Evolutionary conservation across 805 yeast genomes (phyloP), one percentile per base, ranked within the genome.

Genomic region (Hanseniaspora guilliermondii): DNA sequence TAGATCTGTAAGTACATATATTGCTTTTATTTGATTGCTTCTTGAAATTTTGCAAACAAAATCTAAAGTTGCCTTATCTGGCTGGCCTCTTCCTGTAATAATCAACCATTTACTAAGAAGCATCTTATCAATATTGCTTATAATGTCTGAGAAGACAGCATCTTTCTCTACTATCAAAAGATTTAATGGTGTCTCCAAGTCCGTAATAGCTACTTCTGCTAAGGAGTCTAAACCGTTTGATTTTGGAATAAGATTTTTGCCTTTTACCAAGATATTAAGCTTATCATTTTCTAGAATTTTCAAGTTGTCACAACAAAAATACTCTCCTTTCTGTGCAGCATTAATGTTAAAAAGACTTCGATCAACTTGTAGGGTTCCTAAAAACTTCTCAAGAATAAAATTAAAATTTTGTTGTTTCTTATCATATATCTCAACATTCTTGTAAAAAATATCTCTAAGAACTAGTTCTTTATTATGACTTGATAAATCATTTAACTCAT

Each of bases 71-170:
- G 78, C 60, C 19, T 68, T 62, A 64, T 84, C 89, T 0, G 89
- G 87, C 58, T 73, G 82, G 0, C 91, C 91, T 60, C 81, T 83
- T 0, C 85, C 87, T 0, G 87, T 82, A 8, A 83, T 64, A 0
- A 78, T 19, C 1, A 77, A 57, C 16, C 68, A 53, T 8, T 58
- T 53, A 36, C 30, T 27, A 6, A 44, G 33, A 11, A 36, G 16
- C 2, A 14, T 1, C 14, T 27, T 21, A 9, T 22, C 33, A 9
- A 52, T 36, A 33, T 59, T 56, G 3, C 27, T 30, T 9, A 22
- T 17, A 3, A 47, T 24, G 11, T 68, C 68, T 30, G 68, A 66
- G 58, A 75, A 74, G 2, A 76, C 69, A 0, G 83, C 75, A 56
- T 79, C 82, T 57, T 79, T 79, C 59, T 79, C 84, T 11, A 79